A percentile compares a stretch with the other conserved stretches of the same genome.
Conservation (phyloP, 1,284 basidiomycete genomes). For the Somion occarium region DNA sequence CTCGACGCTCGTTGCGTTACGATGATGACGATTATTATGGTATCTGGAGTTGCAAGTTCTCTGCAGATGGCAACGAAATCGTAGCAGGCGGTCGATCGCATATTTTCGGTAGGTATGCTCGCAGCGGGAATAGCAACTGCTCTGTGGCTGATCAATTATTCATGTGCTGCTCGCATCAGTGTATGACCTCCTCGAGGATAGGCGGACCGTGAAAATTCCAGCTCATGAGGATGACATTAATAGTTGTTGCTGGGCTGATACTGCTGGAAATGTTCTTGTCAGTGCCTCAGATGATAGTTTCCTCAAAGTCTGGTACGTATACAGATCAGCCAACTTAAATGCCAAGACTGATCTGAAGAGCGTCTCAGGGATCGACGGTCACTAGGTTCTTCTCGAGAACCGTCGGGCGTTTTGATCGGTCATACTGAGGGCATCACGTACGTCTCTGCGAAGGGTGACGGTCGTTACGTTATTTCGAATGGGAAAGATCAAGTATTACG, state of each 20-base stretch:
- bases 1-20: slow-evolving; percentile 28
- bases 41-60: slow-evolving; percentile 94
- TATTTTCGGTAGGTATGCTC: slow-evolving; percentile 61
- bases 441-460: slow-evolving; percentile 87
- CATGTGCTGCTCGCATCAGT: too few relatives aligned
- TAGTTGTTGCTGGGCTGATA: slow-evolving; percentile 94
- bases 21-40: slow-evolving; percentile 55
- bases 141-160: too few relatives aligned
- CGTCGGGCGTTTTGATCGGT: slow-evolving; percentile 90
- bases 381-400: slow-evolving; percentile 71
- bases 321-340: not conserved
- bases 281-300: slow-evolving; percentile 93
- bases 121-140: not conserved
- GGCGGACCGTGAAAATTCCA: slow-evolving; percentile 75
- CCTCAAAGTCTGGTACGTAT: slow-evolving; percentile 86
- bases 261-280: slow-evolving; percentile 87
- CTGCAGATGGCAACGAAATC: slow-evolving; percentile 92
- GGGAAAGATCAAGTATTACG: slow-evolving; percentile 94
- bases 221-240: slow-evolving; percentile 94
- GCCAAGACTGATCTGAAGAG: not conserved
- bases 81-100: slow-evolving; percentile 72
- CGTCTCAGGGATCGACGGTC: slow-evolving; percentile 83
- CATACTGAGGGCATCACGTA: slow-evolving; percentile 95
- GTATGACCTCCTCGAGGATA: slow-evolving; percentile 83
- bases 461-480: slow-evolving; percentile 94